Base-by-base conservation (phyloP, 1,284 basidiomycete species). In the Inonotus hispidus region DNA sequence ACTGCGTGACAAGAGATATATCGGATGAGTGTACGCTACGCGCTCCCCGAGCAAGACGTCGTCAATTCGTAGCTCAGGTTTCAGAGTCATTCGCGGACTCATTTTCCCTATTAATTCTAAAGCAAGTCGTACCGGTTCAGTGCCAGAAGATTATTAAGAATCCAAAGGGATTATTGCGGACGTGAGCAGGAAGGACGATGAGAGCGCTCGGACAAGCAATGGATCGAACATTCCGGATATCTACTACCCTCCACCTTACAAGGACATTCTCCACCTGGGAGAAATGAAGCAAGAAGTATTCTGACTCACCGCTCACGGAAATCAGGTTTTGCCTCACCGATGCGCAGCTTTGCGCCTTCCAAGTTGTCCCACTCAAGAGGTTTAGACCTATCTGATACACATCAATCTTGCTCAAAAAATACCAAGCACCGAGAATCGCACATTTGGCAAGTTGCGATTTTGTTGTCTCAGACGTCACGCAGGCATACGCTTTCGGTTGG, bases 331-430 rank as follows among this genome's bases (percentile, higher is more conserved):
- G 90, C 90, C 66, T 91, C 88, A 6, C 89, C 89, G 38, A 92
- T 79, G n/a, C 88, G 80, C 32, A 92, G 72, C 66, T 87, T 90
- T n/a, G 88, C 74, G 16, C 90, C 90, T 72, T 92, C 87, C 88
- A 92, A 1, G 82, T 89, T 8, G 87, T 83, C 29, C 90, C 90
- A 65, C 87, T 91, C 7, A 92, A 77, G 3, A 83, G 68, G 67
- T 84, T 91, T 71, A 90, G 75, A 72, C 88, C 89, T 91, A 59
- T 43, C 54, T 54, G 60, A 35, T n/a, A n/a, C 39, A n/a, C 29
- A 46, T 53, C 10, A 53, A 27, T 11, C 25, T 32, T 66, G 64
- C 60, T 29, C 35, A 47, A 59, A n/a, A 32, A 35, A 8, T 4
- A 52, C 32, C 16, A 13, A 14, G 32, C 4, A 4, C 8, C 21